phyloP scores from a whole-genome alignment of 371 early-diverging fungal genomes.

The Syncephalis plumigaleata region DNA sequence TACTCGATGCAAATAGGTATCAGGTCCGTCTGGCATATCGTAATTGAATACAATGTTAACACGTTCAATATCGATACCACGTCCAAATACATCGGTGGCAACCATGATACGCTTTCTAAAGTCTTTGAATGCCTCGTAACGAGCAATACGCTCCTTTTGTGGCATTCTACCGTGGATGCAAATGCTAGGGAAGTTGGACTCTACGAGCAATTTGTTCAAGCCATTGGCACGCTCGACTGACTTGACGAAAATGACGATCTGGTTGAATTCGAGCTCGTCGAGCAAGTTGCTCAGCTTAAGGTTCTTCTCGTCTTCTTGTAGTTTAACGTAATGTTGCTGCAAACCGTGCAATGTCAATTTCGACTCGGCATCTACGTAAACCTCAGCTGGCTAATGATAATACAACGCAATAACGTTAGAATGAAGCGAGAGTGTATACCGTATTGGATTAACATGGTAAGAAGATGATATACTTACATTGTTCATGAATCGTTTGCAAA shows the following conservation, averaged over 20 bases:
- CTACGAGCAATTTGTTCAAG: constrained; percentile 70
- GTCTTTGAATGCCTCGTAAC: constrained; percentile 92
- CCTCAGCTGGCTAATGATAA: constrained; percentile 63
- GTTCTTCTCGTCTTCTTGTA: constrained; percentile 82
- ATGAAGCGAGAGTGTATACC: no score
- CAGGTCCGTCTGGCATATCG: constrained; percentile 90
- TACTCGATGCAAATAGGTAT: constrained; percentile 91
- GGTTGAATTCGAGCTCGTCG: constrained; percentile 89
- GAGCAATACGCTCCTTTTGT: constrained; percentile 79
- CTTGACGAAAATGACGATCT: constrained; percentile 95
- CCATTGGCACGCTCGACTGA: constrained; percentile 77
- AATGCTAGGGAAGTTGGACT: constrained; percentile 87
- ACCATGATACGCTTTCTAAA: constrained; percentile 91
- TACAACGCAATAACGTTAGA: no score
- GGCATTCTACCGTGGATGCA: constrained; percentile 83
- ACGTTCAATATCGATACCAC: constrained; percentile 98
- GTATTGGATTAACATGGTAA: no score
- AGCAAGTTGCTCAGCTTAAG: constrained; percentile 85
- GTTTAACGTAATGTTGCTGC: constrained; percentile 84
- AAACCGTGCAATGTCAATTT: constrained; percentile 96
- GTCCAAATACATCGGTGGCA: constrained; percentile 95
- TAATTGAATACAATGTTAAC: constrained; percentile 99
- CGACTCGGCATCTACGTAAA: constrained; percentile 96
- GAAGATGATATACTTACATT: constrained; percentile 40
- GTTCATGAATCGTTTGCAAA: constrained; percentile 95